Base-by-base conservation (phyloP, 352 stramenopile species). In the Peronosclerospora sorghi region DNA sequence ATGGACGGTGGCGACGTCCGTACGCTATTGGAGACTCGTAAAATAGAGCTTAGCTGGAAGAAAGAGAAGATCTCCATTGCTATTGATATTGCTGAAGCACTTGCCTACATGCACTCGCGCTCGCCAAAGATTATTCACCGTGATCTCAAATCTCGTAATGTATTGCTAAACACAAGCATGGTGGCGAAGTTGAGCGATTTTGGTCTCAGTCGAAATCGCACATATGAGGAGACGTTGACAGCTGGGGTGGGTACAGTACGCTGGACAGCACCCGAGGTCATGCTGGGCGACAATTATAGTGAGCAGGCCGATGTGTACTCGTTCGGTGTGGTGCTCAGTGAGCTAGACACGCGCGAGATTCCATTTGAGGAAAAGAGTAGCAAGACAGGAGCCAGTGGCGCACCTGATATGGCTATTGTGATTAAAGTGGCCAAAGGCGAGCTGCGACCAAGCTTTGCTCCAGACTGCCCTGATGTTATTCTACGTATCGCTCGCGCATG, bases 241-340 rank as follows among this genome's bases (percentile, higher is more conserved):
- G 75, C 77, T 6, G 76, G 78, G 27, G 78, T 93, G 15, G 81
- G 79, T 19, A 94, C 79, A 2, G 73, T 89, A 40, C 78, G 78
- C 46, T 94, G 81, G 81, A 91, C 74, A 9, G 81, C 81, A 14
- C 81, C 81, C 10, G 81, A 94, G 43, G 78, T 94, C 15, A 90
- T 94, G 74, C 69, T 90, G 8, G 81, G 79, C 13, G 78, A 90
- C 37, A 87, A 90, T 57, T 91, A 91, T 62, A 82, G 67, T 21
- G 81, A 91, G 44, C 68, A 87, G 56, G 76, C 77, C 20, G 81
- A 94, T 42, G 74, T 94, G 36, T 94, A 89, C 71, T 91, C 81
- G 58, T 94, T 85, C 41, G 81, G 81, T 51, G 76, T 93, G 40
- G 80, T 93, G 48, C 66, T 93, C 18, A 86, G 68, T 32, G 80